phyloP scores from a whole-genome alignment of 352 stramenopile species.

The Pythium biforme region DNA sequence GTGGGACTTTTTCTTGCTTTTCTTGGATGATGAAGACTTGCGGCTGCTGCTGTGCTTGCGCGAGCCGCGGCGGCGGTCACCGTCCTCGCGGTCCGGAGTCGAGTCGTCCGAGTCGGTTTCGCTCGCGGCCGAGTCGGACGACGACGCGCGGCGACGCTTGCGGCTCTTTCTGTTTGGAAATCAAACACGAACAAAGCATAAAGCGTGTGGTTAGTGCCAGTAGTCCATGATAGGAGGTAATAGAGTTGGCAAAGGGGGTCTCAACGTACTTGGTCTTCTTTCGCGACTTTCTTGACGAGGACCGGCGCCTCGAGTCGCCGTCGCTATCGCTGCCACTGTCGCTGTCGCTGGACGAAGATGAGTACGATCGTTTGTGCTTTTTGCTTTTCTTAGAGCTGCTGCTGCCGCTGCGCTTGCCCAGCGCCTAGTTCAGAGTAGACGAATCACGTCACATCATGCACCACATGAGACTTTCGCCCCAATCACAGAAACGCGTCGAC shows the following conservation, averaged over 20 bases:
- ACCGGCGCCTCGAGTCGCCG: conserved; percentile 38
- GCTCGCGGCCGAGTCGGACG: conserved; percentile 44
- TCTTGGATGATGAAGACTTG: conserved; percentile 24
- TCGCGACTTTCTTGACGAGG: conserved; percentile 51
- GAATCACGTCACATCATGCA: no score
- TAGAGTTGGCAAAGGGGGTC: not conserved
- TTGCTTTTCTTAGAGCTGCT: conserved; percentile 66
- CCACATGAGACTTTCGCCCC: not conserved
- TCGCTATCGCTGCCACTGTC: conserved; percentile 53
- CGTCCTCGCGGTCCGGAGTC: conserved; percentile 21
- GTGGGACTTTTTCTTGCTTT: conserved; percentile 39
- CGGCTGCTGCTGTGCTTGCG: conserved; percentile 34
- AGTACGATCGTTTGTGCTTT: conserved; percentile 72
- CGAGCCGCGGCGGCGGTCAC: conserved; percentile 14
- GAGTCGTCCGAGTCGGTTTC: conserved; percentile 26
- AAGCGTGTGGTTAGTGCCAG: not conserved
- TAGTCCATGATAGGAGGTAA: not conserved
- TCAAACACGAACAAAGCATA: not conserved
- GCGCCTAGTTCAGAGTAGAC: no score
- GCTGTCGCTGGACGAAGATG: conserved; percentile 41
- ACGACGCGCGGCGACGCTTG: conserved; percentile 51
- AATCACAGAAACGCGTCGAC: not conserved
- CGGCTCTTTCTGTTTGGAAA: conserved; percentile 33
- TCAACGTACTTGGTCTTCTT: conserved; percentile 72
- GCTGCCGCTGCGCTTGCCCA: conserved; percentile 53